Base-by-base conservation (phyloP, 495 filamentous ascomycete genomes). In the Neurospora tetrasperma region DNA sequence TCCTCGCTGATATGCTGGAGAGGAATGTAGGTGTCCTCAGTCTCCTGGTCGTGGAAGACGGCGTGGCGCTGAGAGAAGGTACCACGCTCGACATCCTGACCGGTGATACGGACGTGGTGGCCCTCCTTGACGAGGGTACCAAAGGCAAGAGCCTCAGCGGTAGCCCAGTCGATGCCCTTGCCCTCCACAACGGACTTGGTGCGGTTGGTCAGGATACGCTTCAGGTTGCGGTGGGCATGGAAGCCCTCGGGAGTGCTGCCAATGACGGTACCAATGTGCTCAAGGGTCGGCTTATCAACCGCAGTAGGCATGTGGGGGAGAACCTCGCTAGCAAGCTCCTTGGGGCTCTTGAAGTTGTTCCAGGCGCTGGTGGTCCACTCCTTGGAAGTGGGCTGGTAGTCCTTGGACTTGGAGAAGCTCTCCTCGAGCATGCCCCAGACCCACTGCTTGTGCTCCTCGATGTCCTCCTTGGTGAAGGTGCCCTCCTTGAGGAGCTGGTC, bases 381-480 rank as follows among this genome's bases (percentile, higher is more conserved):
- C 84, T 97, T 97, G 72, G 95, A 90, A 48, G 91, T 95, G 27
- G 96, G 94, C 84, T 97, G 92, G 82, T 99, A 99, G 79, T 99
- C 95, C 84, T 94, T 98, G 84, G 93, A 96, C 80, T 95, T 92
- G 75, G 94, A 88, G 82, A 98, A 99, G 85, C 93, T 97, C 80
- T 97, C 94, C 78, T 94, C 93, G 62, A 99, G 85, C 95, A 98
- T 98, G 75, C 93, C 93, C 96, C 96, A 99, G 70, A 98, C 96
- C 96, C 96, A 99, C 83, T 96, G 92, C 86, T 96, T 97, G 88
- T 99, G 96, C 86, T 99, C 96, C 73, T 99, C 94, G 73, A 99
- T 93, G 78, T 99, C 96, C 77, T 95, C 94, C 84, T 97, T 93
- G 73, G 94, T 97, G 86, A 99, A 98, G 71, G 92, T 94, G 74